Percentiles rank a stretch among this genome's conserved stretches.
Evolutionary conservation across 352 stramenopile genomes (phyloP).

Genomic region (Thraustochytrium striatum): DNA sequence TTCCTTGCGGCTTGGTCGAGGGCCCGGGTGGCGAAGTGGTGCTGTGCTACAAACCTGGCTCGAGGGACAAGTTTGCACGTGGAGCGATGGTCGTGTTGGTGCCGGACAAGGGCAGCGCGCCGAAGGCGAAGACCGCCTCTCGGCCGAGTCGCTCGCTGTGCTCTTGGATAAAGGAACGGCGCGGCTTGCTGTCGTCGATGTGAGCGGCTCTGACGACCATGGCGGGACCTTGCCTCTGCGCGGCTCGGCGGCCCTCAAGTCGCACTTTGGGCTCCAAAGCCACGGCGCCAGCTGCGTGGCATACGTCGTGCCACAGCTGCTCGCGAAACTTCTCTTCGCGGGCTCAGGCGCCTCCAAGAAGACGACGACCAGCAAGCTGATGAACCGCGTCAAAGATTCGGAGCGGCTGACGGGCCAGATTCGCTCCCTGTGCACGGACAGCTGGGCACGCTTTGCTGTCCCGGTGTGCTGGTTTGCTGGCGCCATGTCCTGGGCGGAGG

Average conservation of each 20-base stretch:
- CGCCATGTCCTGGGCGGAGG: not conserved
- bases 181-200: not conserved
- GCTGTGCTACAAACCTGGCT: not conserved
- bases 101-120: not conserved
- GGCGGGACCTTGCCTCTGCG: not conserved
- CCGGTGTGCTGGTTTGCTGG: not conserved
- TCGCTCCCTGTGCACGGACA: too few species aligned
- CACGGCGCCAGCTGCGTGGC: not conserved
- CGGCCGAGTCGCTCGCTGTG: constrained; percentile 1
- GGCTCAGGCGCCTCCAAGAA: not conserved
- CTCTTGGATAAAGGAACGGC: not conserved
- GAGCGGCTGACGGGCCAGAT: not conserved
- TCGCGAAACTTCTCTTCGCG: not conserved
- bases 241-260: not conserved
- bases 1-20: not conserved
- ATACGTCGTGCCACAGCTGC: not conserved
- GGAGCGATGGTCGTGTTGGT: not conserved
- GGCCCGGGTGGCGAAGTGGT: not conserved
- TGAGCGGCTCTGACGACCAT: not conserved
- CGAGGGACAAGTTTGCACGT: not conserved
- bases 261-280: not conserved
- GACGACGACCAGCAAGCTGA: not conserved
- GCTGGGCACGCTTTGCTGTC: too few species aligned
- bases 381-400: not conserved
- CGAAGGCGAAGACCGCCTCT: not conserved